A percentile compares a stretch with the other conserved stretches of the same genome.
These are phyloP conservation scores for Pleurotus eryngii DNA, from an alignment of 768 basidiomycete genomes.

Conservation along the genomic window DNA sequence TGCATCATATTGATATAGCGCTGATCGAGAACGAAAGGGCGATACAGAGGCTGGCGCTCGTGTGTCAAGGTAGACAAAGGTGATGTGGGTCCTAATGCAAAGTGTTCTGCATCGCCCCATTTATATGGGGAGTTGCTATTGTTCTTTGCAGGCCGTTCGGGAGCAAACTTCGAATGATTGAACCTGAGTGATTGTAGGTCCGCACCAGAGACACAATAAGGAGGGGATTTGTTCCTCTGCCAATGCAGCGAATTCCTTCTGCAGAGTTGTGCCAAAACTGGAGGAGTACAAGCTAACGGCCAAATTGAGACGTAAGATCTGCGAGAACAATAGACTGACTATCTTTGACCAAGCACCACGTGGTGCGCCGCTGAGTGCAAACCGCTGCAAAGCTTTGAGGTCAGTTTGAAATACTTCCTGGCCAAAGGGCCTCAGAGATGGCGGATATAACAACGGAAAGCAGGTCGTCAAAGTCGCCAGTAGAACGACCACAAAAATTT, in stretches of 20 bases:
- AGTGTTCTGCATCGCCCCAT: not conserved
- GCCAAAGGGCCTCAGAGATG: no score
- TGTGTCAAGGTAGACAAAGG: not conserved
- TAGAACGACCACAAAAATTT: no score
- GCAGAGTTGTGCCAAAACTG: not conserved
- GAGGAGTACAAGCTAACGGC: not conserved
- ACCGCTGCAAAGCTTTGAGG: constrained; percentile 18
- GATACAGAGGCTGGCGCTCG: no score
- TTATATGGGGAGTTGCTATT: not conserved
- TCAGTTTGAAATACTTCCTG: no score
- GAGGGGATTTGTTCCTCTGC: not conserved
- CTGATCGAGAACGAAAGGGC: not conserved
- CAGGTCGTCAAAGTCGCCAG: no score
- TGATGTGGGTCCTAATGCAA: no score
- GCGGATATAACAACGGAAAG: no score
- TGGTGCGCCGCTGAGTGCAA: not conserved
- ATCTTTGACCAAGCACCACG: not conserved
- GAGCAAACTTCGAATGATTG: not conserved
- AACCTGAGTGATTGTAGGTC: not conserved
- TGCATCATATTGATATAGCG: constrained; percentile 33
- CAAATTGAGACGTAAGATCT: not conserved
- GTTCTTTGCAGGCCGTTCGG: not conserved
- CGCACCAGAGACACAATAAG: not conserved
- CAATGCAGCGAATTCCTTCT: not conserved
- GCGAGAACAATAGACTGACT: no score